Evolutionary conservation across 495 filamentous ascomycete species (phyloP).

Genomic region (Daldinia grandis): DNA sequence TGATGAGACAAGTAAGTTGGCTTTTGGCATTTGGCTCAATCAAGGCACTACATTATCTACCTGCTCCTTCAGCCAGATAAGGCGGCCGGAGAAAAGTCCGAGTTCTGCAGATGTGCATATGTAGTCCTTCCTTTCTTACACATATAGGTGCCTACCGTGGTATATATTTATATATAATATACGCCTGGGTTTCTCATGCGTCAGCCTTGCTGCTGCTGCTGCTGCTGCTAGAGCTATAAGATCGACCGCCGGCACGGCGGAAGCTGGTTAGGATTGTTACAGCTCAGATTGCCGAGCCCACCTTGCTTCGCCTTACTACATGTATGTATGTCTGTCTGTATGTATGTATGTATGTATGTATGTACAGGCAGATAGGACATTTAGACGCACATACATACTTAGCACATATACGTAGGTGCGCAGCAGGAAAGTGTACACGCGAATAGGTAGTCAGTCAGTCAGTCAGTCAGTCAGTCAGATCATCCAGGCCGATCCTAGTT

Average conservation of each 20-base stretch:
- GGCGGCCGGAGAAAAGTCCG: constrained; percentile 2
- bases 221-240: background rate
- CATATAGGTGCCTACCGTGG: background rate
- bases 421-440: background rate
- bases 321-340: background rate
- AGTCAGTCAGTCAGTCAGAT: background rate
- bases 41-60: background rate
- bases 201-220: background rate
- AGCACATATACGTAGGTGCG: background rate
- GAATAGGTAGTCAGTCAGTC: background rate
- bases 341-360: background rate
- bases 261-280: constrained; percentile 4
- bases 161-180: background rate
- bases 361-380: background rate
- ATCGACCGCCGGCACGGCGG: background rate
- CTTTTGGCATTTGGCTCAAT: background rate
- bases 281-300: constrained; percentile 8
- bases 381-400: background rate
- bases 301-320: background rate
- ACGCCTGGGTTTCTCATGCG: background rate
- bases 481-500: constrained; percentile 1
- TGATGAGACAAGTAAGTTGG: background rate
- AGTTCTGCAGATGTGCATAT: background rate
- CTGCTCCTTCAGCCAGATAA: background rate
- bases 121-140: background rate